Percentiles rank a stretch among this genome's conserved stretches.
phyloP scores from a whole-genome alignment of 345 rosid genomes.

The Eucalyptus cladocalyx region DNA sequence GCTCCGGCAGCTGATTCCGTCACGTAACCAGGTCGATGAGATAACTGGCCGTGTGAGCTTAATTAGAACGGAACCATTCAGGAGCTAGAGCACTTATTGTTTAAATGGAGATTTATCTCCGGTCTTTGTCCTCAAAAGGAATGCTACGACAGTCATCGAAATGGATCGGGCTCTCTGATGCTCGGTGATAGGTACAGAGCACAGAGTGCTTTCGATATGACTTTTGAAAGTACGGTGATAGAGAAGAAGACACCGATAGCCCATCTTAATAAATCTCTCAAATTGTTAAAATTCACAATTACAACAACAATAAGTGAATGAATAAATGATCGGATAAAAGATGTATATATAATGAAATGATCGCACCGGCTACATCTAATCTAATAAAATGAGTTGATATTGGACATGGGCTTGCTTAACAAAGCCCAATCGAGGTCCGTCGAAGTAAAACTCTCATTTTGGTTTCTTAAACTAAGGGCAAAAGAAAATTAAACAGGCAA shows the following conservation, averaged over 20 bases:
- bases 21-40: neutral
- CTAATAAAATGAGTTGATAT: neutral
- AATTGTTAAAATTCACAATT: neutral
- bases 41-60: neutral
- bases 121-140: neutral
- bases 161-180: neutral
- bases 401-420: neutral
- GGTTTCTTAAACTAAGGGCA: neutral
- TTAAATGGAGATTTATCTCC: neutral
- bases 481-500: neutral
- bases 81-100: neutral
- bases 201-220: neutral
- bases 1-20: too few species aligned
- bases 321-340: neutral
- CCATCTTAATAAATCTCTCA: neutral
- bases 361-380: neutral
- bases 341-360: neutral
- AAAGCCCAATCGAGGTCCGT: neutral
- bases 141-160: fast-evolving
- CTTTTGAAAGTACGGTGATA: neutral
- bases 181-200: neutral
- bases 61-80: fast-evolving
- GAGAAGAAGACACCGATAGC: neutral
- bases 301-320: neutral
- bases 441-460: neutral